Conservation (phyloP, 2,329 filamentous ascomycete species). For the Hypoxylon sp. region DNA sequence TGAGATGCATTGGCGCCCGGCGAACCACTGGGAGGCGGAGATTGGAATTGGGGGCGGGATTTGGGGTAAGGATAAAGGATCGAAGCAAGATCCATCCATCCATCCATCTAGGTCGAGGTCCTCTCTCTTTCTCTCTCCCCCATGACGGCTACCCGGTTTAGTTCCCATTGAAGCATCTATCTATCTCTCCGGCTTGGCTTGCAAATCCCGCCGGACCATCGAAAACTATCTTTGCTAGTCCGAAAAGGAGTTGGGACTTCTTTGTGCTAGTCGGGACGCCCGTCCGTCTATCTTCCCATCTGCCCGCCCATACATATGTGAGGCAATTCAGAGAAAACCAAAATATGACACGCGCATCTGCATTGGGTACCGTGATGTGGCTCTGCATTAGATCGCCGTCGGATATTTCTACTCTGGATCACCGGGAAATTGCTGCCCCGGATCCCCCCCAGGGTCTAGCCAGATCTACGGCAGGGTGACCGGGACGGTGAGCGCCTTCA, state of each 20-base stretch:
- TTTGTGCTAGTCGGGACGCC: too few species aligned
- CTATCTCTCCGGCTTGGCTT: too few species aligned
- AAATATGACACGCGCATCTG: slow-evolving; percentile 17
- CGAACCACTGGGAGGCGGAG: slow-evolving; percentile 24
- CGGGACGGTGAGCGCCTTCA: too few species aligned
- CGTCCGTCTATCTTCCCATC: slow-evolving; percentile 17
- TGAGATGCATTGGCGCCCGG: slow-evolving; percentile 33
- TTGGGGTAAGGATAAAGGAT: slow-evolving; percentile 30
- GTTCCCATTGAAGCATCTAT: too few species aligned
- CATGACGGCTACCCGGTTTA: slow-evolving; percentile 8
- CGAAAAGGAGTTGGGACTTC: slow-evolving; percentile 13
- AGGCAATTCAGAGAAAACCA: slow-evolving; percentile 6
- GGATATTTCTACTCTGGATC: slow-evolving; percentile 7
- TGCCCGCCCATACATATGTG: slow-evolving; percentile 10
- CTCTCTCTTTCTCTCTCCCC: slow-evolving; percentile 13
- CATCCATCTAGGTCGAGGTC: background rate
- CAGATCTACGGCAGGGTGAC: too few species aligned
- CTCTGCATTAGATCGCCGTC: slow-evolving; percentile 14
- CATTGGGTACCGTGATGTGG: slow-evolving; percentile 25
- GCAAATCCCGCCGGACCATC: too few species aligned
- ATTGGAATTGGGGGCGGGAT: slow-evolving; percentile 24
- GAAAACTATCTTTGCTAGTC: slow-evolving; percentile 17
- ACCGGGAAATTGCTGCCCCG: slow-evolving; percentile 19
- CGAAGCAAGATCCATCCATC: slow-evolving; percentile 8
- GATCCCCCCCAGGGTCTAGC: slow-evolving; percentile 25